Base-by-base conservation (phyloP, 2,329 filamentous ascomycete species). In the Chalaropsis ovoidea region DNA sequence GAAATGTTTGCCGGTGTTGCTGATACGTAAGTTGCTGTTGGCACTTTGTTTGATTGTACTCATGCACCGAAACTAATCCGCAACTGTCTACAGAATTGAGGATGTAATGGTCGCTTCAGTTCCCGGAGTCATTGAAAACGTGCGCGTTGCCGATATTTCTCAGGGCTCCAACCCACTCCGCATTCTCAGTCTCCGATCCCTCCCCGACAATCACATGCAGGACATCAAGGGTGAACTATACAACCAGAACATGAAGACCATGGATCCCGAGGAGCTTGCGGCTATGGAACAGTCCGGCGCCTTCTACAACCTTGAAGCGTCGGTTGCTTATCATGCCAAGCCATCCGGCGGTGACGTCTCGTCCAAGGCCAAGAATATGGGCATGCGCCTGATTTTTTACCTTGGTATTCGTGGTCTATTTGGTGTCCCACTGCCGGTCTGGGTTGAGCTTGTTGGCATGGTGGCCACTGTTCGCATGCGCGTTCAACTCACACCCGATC, bases 61-160 rank as follows among this genome's bases (percentile, higher is more conserved):
- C 0, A 22, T 15, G 62, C 63, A 70, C 13, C 2, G 66, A 0
- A 62, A 17, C 13, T 62, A 45, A 65, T 45, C 43, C 42, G 24
- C 8, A 45, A 17, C 7, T 2, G 22, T 35, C 1, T 24, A 52
- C 42, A 77, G 75, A 0, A 72, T 78, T 0, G 73, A 81, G 76
- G 93, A 97, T 73, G 89, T 97, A 70, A 97, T 97, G 93, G 91
- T 95, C 74, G 93, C 92, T 22, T 96, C 90, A 0, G 88, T 96
- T 0, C 94, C 94, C 0, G 86, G 88, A 1, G 78, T 97, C 47
- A 91, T 99, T 69, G 92, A 97, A 74, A 94, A 96, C 70, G 91
- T 99, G 58, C 88, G 93, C 70, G 90, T 97, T 24, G 91, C 92
- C 67, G 92, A 96, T 71, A 96, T 99, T 71, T 90, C 90, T 62